Conservation (phyloP, 345 rosid species). For the Hevea brasiliensis region DNA sequence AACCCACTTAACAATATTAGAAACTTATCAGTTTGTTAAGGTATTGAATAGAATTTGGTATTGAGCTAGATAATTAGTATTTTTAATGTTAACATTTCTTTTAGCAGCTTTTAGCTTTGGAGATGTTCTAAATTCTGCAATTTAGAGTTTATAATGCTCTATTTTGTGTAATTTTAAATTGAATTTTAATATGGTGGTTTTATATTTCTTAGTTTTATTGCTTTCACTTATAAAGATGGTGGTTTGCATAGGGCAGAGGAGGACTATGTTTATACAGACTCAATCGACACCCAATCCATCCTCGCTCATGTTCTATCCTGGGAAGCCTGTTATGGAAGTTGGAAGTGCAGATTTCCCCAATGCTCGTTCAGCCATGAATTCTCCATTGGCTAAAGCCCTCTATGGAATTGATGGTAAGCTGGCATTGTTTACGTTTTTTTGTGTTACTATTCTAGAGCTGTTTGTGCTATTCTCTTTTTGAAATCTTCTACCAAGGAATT, state of each 20-base stretch:
- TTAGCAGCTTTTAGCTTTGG: no score
- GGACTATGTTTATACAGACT: slow-evolving; percentile 89
- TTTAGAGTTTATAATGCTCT: neutral
- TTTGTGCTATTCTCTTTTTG: neutral
- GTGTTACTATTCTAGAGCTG: neutral
- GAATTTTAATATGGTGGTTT: no score
- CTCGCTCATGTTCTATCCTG: slow-evolving; percentile 94
- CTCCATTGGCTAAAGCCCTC: slow-evolving; percentile 74
- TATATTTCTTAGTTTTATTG: neutral
- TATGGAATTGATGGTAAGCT: slow-evolving; percentile 72
- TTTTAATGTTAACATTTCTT: no score
- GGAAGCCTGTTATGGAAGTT: slow-evolving; percentile 84
- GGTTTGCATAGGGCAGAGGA: slow-evolving; percentile 66
- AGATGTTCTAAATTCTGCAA: no score
- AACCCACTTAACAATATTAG: no score
- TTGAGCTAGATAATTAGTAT: neutral
- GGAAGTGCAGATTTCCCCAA: slow-evolving; percentile 95
- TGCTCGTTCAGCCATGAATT: slow-evolving; percentile 69
- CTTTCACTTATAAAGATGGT: neutral
- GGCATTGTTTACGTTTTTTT: neutral
- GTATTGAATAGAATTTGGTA: no score
- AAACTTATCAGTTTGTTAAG: no score
- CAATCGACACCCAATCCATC: slow-evolving; percentile 92
- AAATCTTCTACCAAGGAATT: neutral
- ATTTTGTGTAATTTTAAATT: no score